These are phyloP conservation scores for Silene conica DNA, from an alignment of 148 eudicot species.

Conservation along the genomic window DNA sequence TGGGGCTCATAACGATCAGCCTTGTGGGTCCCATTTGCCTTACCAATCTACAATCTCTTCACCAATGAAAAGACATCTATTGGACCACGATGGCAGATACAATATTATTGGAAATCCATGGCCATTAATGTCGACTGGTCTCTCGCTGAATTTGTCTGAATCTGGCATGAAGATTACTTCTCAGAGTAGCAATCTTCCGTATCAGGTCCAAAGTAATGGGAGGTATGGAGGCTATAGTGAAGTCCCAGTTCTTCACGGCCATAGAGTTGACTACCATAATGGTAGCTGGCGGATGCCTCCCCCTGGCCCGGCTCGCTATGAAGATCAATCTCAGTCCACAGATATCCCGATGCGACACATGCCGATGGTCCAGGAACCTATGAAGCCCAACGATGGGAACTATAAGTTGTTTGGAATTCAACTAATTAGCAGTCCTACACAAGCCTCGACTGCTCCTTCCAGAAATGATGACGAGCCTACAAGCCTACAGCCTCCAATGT, in stretches of 20 bases:
- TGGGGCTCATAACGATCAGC: conserved; percentile 43
- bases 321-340: conserved; percentile 41
- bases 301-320: conserved; percentile 40
- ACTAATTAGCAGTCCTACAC: conserved; percentile 40
- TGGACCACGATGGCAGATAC: conserved; percentile 53
- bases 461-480: conserved; percentile 30
- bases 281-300: conserved; percentile 74
- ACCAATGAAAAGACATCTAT: conserved; percentile 37
- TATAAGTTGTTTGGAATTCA: conserved; percentile 87
- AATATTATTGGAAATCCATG: conserved; percentile 45
- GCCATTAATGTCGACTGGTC: conserved; percentile 46
- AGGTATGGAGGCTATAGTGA: conserved; percentile 53
- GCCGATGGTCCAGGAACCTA: conserved; percentile 33
- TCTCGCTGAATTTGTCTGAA: conserved; percentile 72
- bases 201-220: conserved; percentile 44
- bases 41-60: conserved; percentile 32
- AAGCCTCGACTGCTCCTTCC: conserved; percentile 28
- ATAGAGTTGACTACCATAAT: conserved; percentile 44
- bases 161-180: conserved; percentile 39
- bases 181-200: conserved; percentile 40
- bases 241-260: conserved; percentile 36
- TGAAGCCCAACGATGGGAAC: conserved; percentile 57
- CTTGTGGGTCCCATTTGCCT: conserved; percentile 42
- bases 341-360: conserved; percentile 38
- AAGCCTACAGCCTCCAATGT: conserved; percentile 25